Base-by-base conservation (phyloP, 2,329 filamentous ascomycete genomes). In the Fusarium goolgardi region DNA sequence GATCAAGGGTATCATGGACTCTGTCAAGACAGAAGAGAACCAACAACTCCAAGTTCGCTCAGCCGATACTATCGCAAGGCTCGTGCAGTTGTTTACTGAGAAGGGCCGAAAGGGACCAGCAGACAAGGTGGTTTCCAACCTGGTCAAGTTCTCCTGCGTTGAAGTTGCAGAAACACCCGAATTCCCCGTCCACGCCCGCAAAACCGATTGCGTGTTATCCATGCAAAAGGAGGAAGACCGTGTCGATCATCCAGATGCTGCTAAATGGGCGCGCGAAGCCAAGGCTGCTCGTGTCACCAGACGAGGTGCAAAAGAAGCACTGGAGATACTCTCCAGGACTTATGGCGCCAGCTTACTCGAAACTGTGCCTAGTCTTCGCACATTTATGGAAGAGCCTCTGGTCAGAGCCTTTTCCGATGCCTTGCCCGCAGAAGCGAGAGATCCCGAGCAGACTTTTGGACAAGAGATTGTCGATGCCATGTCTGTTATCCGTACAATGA, bases 1-100 rank as follows among this genome's bases (percentile, higher is more conserved):
- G 15, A 99, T 99, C 81, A 97, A 97, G 80, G 93, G 90, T 4
- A 92, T 99, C 79, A 99, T 99, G 96, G 96, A 99, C 78, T 98
- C 95, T 74, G 88, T 99, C 75, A 99, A 98, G 80, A 90, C 89
- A 37, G 96, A 99, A 76, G 96, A 97, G 73, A 98, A 96, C 74
- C 80, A 91, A 29, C 92, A 96, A 70, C 84, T 99, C 2, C 96
- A 99, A 77, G 88, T 88, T 71, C 91, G 95, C 25, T 97, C 95
- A 29, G 93, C 94, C 3, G 88, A 87, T 16, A 94, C 94, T 5
- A 91, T 99, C 53, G 93, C 94, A 8, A 87, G 86, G 39, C 88
- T 98, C 21, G 90, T 99, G n/a, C 90, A 92, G 69, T 85, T 96
- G 23, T 96, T 98, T 73, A 94, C 93, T 6, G 87, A 89, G 41